Evolutionary conservation across 768 basidiomycete genomes (phyloP).

Genomic region (Boletus rex-veris): DNA sequence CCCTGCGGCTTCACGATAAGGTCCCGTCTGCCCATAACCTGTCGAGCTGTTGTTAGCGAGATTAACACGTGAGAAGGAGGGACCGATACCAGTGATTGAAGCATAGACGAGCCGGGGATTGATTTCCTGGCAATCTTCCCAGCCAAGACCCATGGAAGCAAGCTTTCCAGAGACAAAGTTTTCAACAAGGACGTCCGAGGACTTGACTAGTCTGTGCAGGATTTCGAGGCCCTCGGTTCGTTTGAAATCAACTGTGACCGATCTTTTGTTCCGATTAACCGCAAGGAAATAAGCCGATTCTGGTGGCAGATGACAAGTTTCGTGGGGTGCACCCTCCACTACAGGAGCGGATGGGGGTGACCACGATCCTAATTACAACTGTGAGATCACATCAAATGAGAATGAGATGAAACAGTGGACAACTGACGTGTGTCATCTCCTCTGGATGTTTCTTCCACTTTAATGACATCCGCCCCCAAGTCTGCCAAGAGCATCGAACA

Average conservation of each 20-base stretch:
- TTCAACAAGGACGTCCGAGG: constrained; percentile 85
- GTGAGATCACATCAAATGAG: constrained; percentile 12
- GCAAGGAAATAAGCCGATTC: constrained; percentile 94
- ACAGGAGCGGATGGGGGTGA: constrained; percentile 57
- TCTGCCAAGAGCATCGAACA: constrained; percentile 94
- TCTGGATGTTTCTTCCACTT: constrained; percentile 74
- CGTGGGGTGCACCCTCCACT: constrained; percentile 44
- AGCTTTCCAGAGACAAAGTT: constrained; percentile 88
- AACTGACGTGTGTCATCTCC: constrained; percentile 87
- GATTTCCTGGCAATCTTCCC: constrained; percentile 71
- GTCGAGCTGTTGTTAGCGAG: constrained; percentile 1
- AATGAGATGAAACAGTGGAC: constrained; percentile 4
- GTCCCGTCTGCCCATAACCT: constrained; percentile 89
- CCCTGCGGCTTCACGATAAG: constrained; percentile 77
- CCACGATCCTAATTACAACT: constrained; percentile 52
- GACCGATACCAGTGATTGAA: constrained; percentile 72
- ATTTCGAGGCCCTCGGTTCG: constrained; percentile 71
- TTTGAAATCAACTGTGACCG: constrained; percentile 89
- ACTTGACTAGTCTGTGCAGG: constrained; percentile 61
- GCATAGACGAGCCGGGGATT: constrained; percentile 85
- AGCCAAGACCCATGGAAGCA: constrained; percentile 79
- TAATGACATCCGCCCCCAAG: constrained; percentile 90
- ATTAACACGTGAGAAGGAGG: background rate
- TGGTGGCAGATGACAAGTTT: constrained; percentile 66
- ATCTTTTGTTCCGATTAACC: constrained; percentile 85